Base-by-base conservation (phyloP, 805 yeast species). In the Metschnikowia rubicola region DNA sequence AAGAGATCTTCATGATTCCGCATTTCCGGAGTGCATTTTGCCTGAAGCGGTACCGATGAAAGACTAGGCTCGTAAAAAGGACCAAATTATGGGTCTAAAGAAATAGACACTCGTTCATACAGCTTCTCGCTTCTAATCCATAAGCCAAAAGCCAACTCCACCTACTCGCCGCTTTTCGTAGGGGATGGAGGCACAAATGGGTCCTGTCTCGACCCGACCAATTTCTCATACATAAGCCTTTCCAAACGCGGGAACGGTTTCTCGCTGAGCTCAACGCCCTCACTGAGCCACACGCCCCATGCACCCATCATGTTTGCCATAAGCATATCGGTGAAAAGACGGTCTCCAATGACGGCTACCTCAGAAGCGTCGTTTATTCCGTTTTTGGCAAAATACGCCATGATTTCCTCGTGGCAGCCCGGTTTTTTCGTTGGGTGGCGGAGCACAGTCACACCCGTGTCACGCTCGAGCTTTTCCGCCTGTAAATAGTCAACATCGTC, bases 301-400 rank as follows among this genome's bases (percentile, higher is more conserved):
- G 94, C 73, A 0, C 96, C 96, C 96, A 92, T 89, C 74, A 83
- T 73, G 58, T 94, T 92, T 15, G 97, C 97, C 96, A 94, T 87
- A 43, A 91, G 67, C 45, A 94, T 78, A 64, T 94, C 99, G 0
- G 99, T 94, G 66, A 90, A 82, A 26, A 94, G 73, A 34, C 99
- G 69, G 58, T 94, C 99, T 0, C 99, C 99, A 10, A 94, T 79
- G 6, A 94, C 83, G 0, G 88, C 92, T 12, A 94, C 82, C 53
- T 90, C 86, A 12, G 73, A 61, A 0, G 91, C 80, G 4, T 39
- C 63, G 48, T 10, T 64, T 66, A 52, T 80, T 57, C 39, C 79
- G n/a, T 78, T 71, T 4, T 67, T 47, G 8, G 65, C 59, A 56
- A 89, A 84, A 56, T 84, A 80, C 0, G 74, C 73, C 66, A 81